Evolutionary conservation across 495 filamentous ascomycete species (phyloP).

Genomic region (Aspergillus bridgeri): DNA sequence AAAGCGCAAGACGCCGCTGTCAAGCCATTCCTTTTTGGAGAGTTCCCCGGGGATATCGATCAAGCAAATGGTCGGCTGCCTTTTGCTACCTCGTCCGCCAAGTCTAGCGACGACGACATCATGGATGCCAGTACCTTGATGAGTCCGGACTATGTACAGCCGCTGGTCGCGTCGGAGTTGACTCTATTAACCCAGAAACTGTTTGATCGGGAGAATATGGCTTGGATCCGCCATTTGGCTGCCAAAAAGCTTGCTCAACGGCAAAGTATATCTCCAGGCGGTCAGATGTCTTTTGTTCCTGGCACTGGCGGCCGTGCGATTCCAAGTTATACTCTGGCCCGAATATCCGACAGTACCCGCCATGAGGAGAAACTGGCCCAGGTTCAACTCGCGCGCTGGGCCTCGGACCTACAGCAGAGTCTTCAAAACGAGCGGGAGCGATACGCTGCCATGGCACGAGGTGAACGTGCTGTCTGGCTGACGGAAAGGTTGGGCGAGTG

Average conservation of each 20-base stretch:
- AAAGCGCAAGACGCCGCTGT: conserved; percentile 61
- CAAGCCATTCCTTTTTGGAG: conserved; percentile 66
- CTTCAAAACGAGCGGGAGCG: conserved; percentile 75
- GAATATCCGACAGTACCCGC: conserved; percentile 67
- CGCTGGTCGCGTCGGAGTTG: conserved; percentile 77
- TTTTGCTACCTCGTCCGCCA: conserved; percentile 78
- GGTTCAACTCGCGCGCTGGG: conserved; percentile 84
- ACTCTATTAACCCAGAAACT: conserved; percentile 63
- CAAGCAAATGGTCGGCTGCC: conserved; percentile 40
- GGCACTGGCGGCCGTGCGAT: conserved; percentile 30
- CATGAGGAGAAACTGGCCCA: conserved; percentile 73
- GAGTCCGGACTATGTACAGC: conserved; percentile 88
- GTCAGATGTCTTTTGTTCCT: conserved; percentile 21
- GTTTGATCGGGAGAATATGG: conserved; percentile 74
- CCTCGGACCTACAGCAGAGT: conserved; percentile 79
- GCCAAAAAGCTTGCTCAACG: conserved; percentile 83
- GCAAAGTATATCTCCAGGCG: conserved; percentile 32
- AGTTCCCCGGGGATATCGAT: conserved; percentile 26
- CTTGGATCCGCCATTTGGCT: conserved; percentile 83
- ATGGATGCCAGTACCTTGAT: conserved; percentile 97
- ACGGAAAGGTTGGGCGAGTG: conserved; percentile 72
- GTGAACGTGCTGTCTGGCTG: conserved; percentile 77
- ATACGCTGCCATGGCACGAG: conserved; percentile 65
- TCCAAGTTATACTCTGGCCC: conserved; percentile 64
- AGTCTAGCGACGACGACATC: conserved; percentile 71